Evolutionary conservation across 345 rosid species (phyloP).

Genomic region (Draba incana): DNA sequence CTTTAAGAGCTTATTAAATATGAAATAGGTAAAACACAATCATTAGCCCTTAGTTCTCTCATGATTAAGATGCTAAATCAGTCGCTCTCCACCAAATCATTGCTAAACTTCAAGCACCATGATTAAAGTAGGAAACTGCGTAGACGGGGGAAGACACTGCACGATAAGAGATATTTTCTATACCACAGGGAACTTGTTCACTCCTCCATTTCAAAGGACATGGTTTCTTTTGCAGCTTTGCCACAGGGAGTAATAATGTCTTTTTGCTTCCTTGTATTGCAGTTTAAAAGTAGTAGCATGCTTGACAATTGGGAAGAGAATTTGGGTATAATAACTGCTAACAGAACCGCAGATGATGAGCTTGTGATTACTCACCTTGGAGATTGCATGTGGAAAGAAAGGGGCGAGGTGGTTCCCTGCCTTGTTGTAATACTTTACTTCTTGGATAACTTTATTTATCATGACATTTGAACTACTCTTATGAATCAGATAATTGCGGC

Average conservation of each 20-base stretch:
- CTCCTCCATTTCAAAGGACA: slow-evolving; percentile 11
- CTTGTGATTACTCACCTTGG: slow-evolving; percentile 96
- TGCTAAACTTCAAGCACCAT: neutral
- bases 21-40: neutral
- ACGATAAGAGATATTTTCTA: slow-evolving; percentile 3
- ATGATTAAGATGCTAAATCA: slow-evolving; percentile 8
- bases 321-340: slow-evolving; percentile 94
- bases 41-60: slow-evolving; percentile 2
- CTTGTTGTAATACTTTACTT: slow-evolving; percentile 21
- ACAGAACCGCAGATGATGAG: slow-evolving; percentile 95
- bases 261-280: slow-evolving; percentile 32
- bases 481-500: slow-evolving; percentile 63
- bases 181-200: slow-evolving; percentile 3
- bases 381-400: slow-evolving; percentile 96
- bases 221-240: slow-evolving; percentile 16
- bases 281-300: slow-evolving; percentile 76
- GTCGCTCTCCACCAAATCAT: neutral
- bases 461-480: slow-evolving; percentile 36
- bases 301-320: slow-evolving; percentile 99
- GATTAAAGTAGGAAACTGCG: neutral
- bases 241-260: neutral
- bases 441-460: slow-evolving; percentile 20
- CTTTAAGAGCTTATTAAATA: slow-evolving; percentile 2
- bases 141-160: neutral
- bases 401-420: slow-evolving; percentile 72